Conservation (phyloP, 2,329 filamentous ascomycete genomes). For the Neocucurbitaria cava region DNA sequence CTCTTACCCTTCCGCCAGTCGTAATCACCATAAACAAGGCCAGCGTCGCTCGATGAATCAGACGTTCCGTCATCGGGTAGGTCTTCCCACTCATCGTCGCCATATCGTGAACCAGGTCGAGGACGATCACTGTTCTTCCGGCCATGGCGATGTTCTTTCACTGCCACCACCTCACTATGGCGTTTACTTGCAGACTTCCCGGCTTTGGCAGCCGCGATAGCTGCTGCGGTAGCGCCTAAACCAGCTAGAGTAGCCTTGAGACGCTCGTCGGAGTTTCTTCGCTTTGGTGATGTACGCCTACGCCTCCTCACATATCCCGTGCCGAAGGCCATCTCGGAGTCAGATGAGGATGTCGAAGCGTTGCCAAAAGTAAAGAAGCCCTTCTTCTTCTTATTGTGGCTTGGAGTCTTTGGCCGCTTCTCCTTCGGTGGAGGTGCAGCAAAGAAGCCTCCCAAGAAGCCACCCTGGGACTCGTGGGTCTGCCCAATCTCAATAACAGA, state of each 20-base stretch:
- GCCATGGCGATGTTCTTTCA: constrained; percentile 39
- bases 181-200: constrained; percentile 27
- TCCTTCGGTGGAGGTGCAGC: constrained; percentile 58
- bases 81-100: constrained; percentile 58
- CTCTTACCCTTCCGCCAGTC: constrained; percentile 51
- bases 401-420: constrained; percentile 33
- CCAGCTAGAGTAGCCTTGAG: constrained; percentile 56
- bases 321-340: constrained; percentile 57
- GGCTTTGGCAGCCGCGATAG: constrained; percentile 54
- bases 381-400: constrained; percentile 49
- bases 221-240: constrained; percentile 57
- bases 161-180: constrained; percentile 43
- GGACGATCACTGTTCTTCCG: constrained; percentile 28
- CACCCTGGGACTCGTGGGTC: constrained; percentile 54
- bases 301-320: constrained; percentile 39
- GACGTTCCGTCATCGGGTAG: constrained; percentile 45
- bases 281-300: constrained; percentile 36
- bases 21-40: constrained; percentile 66
- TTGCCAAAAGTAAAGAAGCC: constrained; percentile 60
- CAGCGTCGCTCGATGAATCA: constrained; percentile 60
- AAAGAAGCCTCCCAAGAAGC: constrained; percentile 62
- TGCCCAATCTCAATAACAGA: constrained; percentile 73
- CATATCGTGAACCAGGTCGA: constrained; percentile 39
- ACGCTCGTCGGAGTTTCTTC: constrained; percentile 54
- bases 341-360: constrained; percentile 54